phyloP scores from a whole-genome alignment of 208 protist genomes.

The Leptomonas pyrrhocoris region DNA sequence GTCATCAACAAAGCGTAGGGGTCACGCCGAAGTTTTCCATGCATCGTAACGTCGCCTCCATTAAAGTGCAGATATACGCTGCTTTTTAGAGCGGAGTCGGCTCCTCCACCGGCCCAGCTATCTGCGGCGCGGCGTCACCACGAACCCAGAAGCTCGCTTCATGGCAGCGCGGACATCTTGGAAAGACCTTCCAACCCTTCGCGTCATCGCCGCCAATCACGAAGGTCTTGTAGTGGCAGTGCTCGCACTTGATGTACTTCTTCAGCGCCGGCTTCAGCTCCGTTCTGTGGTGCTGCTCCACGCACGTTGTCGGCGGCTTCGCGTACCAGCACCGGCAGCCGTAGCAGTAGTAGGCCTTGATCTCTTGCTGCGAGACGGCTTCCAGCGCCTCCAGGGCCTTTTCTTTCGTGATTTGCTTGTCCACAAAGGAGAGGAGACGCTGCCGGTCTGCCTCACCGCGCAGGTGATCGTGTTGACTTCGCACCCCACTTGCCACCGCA shows the following conservation, averaged over 20 bases:
- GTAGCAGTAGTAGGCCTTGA: conserved; percentile 69
- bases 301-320: conserved; percentile 52
- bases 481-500: conserved; percentile 38
- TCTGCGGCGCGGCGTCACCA: conserved; percentile 69
- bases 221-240: conserved; percentile 78
- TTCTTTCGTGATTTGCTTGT: conserved; percentile 58
- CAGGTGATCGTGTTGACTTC: conserved; percentile 63
- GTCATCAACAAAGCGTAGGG: too few relatives aligned
- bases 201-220: conserved; percentile 63
- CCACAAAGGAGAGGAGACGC: conserved; percentile 47
- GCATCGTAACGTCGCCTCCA: neutral
- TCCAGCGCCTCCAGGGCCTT: conserved; percentile 60
- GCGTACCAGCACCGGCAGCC: conserved; percentile 67
- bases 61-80: too few relatives aligned
- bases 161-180: conserved; percentile 70
- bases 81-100: conserved; percentile 6
- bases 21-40: neutral
- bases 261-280: conserved; percentile 53
- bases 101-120: conserved; percentile 12
- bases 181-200: conserved; percentile 60
- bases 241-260: conserved; percentile 74
- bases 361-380: conserved; percentile 53
- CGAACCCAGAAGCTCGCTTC: conserved; percentile 46
- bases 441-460: conserved; percentile 40
- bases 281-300: conserved; percentile 51